Evolutionary conservation across 495 filamentous ascomycete species (phyloP), one percentile per base, ranked within the genome.

Genomic region (Podospora tetraspora): DNA sequence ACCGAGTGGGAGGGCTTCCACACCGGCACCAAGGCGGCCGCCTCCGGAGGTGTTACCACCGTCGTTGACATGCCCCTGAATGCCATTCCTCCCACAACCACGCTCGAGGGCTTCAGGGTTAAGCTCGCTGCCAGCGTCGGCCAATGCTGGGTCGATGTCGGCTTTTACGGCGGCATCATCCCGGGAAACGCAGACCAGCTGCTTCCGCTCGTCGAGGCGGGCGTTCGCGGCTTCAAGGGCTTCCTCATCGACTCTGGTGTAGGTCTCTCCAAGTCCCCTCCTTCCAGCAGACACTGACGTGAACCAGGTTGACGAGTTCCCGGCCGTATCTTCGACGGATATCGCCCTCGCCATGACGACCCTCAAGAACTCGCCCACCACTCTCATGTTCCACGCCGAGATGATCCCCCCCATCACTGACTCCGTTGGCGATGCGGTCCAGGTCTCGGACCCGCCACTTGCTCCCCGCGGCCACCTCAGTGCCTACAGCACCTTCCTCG

Each of bases 1-100:
- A 98, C 95, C 56, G 95, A 99, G 87, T 99, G 95, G 95, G 95
- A 99, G 75, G 95, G 95, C 25, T 99, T 99, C 84, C 88, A 89
- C 78, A 96, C 93, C 2, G 95, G 95, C 58, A 98, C 95, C 29
- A 85, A 89, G 76, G 95, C 95, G 25, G 95, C 95, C 11, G 95
- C 95, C 62, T 97, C 94, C 76, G 95, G 95, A 22, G 95, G 95
- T 68, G 95, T 98, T 61, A 99, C 95, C n/a, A 97, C 95, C 4
- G 92, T 99, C 27, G 84, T 99, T 74, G 95, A 99, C 79, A 99
- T 99, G 95, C 95, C 95, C 59, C 80, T 99, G 68, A 99, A 99
- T 80, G 93, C 95, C 66, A 96, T 99, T 68, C 95, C 95, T 2
- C 95, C 95, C 0, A 99, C 95, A 8, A 98, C 94, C 59, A 97